Conservation (phyloP, 2,329 filamentous ascomycete genomes). For the Pestalotiopsis sp. region DNA sequence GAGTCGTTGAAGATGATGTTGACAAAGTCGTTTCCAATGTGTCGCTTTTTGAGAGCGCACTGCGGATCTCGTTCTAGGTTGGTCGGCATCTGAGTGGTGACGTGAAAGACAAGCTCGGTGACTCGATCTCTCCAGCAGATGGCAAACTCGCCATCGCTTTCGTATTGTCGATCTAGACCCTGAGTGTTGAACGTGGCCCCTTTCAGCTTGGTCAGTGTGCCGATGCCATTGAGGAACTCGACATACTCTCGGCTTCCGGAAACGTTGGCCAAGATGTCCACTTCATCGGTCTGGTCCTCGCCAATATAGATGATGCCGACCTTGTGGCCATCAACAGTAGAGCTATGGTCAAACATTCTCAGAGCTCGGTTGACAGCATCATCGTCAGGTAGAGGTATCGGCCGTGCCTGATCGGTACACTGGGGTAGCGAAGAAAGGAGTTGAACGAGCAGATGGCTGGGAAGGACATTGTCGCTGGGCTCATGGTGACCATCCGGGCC, state of each 20-base stretch:
- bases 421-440: slow-evolving; percentile 67
- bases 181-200: slow-evolving; percentile 91
- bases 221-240: slow-evolving; percentile 80
- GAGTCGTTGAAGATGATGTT: slow-evolving; percentile 99
- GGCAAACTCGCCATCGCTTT: slow-evolving; percentile 83
- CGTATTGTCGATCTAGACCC: slow-evolving; percentile 77
- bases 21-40: slow-evolving; percentile 97
- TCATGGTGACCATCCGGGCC: slow-evolving; percentile 52
- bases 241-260: slow-evolving; percentile 87
- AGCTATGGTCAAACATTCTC: slow-evolving; percentile 79
- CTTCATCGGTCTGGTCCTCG: slow-evolving; percentile 80
- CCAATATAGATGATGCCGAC: slow-evolving; percentile 93
- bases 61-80: slow-evolving; percentile 74
- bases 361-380: slow-evolving; percentile 76
- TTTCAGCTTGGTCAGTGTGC: slow-evolving; percentile 78
- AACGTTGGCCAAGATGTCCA: slow-evolving; percentile 84
- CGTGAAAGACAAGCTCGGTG: slow-evolving; percentile 93
- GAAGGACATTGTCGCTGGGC: slow-evolving; percentile 65
- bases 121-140: slow-evolving; percentile 95
- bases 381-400: slow-evolving; percentile 73
- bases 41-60: slow-evolving; percentile 85
- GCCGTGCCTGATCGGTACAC: slow-evolving; percentile 60
- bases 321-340: slow-evolving; percentile 93
- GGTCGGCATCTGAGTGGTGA: slow-evolving; percentile 97
- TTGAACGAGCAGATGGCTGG: slow-evolving; percentile 74